Percentiles rank a stretch among this genome's conserved stretches.
phyloP scores from a whole-genome alignment of 768 basidiomycete genomes.

The Paxillus ammoniavirescens region DNA sequence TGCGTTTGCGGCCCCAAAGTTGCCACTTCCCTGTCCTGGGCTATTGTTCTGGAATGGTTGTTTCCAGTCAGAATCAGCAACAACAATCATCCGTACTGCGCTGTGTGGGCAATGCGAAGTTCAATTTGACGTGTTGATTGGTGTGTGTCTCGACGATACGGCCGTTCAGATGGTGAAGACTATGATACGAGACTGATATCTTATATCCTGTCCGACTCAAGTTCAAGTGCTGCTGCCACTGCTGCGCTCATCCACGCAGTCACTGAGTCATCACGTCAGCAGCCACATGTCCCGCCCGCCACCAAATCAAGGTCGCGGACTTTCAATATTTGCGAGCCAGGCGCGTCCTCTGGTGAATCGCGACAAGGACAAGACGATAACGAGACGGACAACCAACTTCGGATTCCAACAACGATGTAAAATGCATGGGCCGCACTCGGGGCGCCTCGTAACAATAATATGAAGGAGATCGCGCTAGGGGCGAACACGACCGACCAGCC shows the following conservation, averaged over 20 bases:
- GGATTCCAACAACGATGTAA: too few relatives aligned
- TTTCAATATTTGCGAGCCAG: background rate
- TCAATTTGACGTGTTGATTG: too few relatives aligned
- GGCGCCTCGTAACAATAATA: too few relatives aligned
- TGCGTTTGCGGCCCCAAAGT: slow-evolving; percentile 7
- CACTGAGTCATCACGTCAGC: background rate
- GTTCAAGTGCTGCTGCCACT: background rate
- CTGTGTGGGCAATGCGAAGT: background rate
- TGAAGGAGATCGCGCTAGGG: too few relatives aligned
- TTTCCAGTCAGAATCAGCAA: background rate
- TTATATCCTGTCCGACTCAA: background rate
- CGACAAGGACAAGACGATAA: too few relatives aligned
- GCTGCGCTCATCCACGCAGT: background rate
- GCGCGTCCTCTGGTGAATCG: too few relatives aligned
- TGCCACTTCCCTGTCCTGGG: background rate
- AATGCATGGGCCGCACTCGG: too few relatives aligned
- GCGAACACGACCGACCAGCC: too few relatives aligned
- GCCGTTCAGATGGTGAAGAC: background rate
- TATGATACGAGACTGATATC: background rate
- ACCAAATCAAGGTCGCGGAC: background rate
- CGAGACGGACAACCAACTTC: too few relatives aligned
- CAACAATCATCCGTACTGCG: background rate
- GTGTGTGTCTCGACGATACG: background rate
- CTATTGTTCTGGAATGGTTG: background rate
- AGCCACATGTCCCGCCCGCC: too few relatives aligned